Percentiles rank a stretch among this genome's conserved stretches.
Conservation (phyloP, 2,329 filamentous ascomycete species). For the Phialophora verrucosa region DNA sequence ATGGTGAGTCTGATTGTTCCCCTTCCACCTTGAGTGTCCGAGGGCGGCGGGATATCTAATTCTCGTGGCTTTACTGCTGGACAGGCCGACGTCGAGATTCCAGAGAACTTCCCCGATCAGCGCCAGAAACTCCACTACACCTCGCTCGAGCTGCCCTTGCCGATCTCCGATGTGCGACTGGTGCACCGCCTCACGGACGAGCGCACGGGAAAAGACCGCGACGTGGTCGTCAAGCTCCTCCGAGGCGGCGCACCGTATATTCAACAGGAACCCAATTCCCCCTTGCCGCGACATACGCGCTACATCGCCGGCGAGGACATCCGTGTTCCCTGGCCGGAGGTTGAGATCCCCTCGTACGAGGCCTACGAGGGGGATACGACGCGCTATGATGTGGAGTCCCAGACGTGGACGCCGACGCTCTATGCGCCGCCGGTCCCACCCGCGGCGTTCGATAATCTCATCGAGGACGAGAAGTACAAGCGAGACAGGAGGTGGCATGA, state of each 20-base stretch:
- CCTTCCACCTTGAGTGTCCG: neutral
- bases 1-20: conserved; percentile 59
- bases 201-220: conserved; percentile 62
- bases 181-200: conserved; percentile 64
- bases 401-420: conserved; percentile 31
- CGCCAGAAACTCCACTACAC: conserved; percentile 49
- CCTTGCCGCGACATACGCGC: conserved; percentile 49
- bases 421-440: conserved; percentile 23
- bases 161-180: conserved; percentile 42
- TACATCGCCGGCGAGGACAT: conserved; percentile 68
- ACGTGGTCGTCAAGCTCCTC: conserved; percentile 78
- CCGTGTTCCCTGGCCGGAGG: conserved; percentile 76
- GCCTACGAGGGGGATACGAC: conserved; percentile 72
- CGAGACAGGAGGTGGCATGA: conserved; percentile 31
- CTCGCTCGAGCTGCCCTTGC: conserved; percentile 62
- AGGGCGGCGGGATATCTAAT: neutral
- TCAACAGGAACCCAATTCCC: conserved; percentile 57
- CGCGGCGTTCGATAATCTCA: conserved; percentile 26
- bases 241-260: conserved; percentile 58
- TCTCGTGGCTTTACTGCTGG: neutral
- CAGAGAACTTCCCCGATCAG: conserved; percentile 43
- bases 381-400: conserved; percentile 73
- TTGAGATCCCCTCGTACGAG: conserved; percentile 55
- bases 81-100: conserved; percentile 52
- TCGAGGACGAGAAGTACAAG: conserved; percentile 23